phyloP scores from a whole-genome alignment of 345 rosid species.

The Hypericum perforatum region DNA sequence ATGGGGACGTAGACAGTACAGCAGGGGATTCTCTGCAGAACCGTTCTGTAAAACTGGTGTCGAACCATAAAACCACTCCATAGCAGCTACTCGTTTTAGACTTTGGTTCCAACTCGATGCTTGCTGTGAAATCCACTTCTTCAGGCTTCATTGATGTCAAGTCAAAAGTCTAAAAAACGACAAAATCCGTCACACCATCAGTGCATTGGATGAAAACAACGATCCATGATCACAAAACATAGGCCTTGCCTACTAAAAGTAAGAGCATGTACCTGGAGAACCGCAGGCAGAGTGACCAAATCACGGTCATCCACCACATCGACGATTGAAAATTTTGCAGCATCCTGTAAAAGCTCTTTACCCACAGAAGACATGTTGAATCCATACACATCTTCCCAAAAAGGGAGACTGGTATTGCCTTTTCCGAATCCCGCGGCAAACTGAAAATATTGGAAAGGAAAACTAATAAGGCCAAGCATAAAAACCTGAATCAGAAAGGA shows the following conservation, averaged over 20 bases:
- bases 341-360: constrained; percentile 59
- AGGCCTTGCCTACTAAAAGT: too few species aligned
- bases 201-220: too few species aligned
- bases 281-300: constrained; percentile 51
- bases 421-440: constrained; percentile 88
- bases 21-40: constrained; percentile 83
- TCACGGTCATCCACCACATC: constrained; percentile 53
- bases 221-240: too few species aligned
- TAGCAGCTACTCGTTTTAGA: constrained; percentile 35
- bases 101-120: constrained; percentile 32
- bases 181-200: neutral
- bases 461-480: constrained; percentile 5
- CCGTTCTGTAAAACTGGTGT: constrained; percentile 71
- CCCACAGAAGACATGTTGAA: constrained; percentile 85
- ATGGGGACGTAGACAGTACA: constrained; percentile 75
- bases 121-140: constrained; percentile 89
- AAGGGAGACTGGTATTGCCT: constrained; percentile 78
- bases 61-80: constrained; percentile 87
- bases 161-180: constrained; percentile 57
- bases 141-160: constrained; percentile 70
- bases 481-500: neutral
- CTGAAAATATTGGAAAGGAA: constrained; percentile 24
- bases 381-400: constrained; percentile 90
- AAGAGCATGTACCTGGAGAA: constrained; percentile 45
- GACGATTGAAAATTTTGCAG: constrained; percentile 56